A percentile compares a stretch with the other conserved stretches of the same genome.
phyloP scores from a whole-genome alignment of 441 rosid species.

The Mallotus repandus region DNA sequence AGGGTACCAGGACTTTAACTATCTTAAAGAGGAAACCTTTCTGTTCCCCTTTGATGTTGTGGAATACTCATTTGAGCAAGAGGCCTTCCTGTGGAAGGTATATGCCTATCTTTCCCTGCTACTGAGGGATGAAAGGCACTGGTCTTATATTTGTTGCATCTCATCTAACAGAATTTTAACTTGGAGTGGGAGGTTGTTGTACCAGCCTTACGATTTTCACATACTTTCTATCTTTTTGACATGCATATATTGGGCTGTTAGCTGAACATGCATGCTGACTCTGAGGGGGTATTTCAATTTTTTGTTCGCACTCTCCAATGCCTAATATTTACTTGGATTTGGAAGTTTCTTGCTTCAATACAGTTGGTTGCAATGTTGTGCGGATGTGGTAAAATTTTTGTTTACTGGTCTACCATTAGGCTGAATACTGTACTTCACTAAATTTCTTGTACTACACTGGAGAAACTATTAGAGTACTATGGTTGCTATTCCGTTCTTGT shows the following conservation, averaged over 20 bases:
- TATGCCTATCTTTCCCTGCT: not conserved
- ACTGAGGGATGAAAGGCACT: not conserved
- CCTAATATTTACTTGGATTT: too few relatives aligned
- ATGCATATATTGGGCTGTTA: constrained; percentile 24
- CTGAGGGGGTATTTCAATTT: not conserved
- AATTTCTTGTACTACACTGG: constrained; percentile 21
- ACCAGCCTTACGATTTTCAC: constrained; percentile 18
- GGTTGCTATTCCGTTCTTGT: constrained; percentile 1
- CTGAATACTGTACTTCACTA: constrained; percentile 16
- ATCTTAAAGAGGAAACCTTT: not conserved
- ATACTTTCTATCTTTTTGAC: not conserved
- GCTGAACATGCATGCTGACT: constrained; percentile 17
- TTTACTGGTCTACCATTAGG: not conserved
- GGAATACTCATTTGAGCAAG: constrained; percentile 65
- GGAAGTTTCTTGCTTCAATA: not conserved
- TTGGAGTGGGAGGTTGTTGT: constrained; percentile 32
- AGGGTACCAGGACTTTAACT: not conserved
- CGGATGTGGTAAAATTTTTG: not conserved
- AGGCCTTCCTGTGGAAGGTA: constrained; percentile 40
- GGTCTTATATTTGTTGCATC: constrained; percentile 18
- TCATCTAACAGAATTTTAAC: constrained; percentile 21
- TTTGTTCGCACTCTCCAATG: not conserved
- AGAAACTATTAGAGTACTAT: constrained; percentile 12
- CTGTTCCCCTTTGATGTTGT: constrained; percentile 18
- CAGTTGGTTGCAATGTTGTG: constrained; percentile 12